Evolutionary conservation across 768 basidiomycete genomes (phyloP).

Genomic region (Trametes sanguinea): DNA sequence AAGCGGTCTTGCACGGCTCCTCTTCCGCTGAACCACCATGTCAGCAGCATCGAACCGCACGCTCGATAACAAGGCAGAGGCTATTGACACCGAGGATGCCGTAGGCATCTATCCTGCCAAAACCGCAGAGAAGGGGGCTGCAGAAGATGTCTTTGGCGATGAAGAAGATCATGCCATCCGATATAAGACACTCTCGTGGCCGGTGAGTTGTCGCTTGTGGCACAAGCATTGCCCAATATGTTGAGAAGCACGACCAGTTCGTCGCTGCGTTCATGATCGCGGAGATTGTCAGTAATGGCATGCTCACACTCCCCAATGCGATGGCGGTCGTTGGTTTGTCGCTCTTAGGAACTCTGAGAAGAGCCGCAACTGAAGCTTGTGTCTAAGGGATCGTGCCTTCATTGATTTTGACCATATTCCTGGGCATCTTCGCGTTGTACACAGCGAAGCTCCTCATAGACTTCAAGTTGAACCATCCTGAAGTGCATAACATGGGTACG

Average conservation of each 20-base stretch:
- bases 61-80: not conserved
- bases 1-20: not conserved
- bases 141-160: slow-evolving; percentile 47
- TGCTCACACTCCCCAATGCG: slow-evolving; percentile 53
- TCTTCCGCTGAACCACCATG: not conserved
- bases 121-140: not conserved
- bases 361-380: not conserved
- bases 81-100: not conserved
- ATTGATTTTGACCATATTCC: slow-evolving; percentile 53
- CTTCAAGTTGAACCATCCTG: slow-evolving; percentile 57
- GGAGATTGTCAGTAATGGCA: slow-evolving; percentile 58
- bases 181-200: slow-evolving; percentile 57
- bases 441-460: slow-evolving; percentile 56
- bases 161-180: slow-evolving; percentile 47
- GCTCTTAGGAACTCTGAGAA: not conserved
- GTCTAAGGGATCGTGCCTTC: slow-evolving; percentile 49
- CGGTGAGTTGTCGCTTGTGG: slow-evolving; percentile 32
- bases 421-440: slow-evolving; percentile 51
- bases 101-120: not conserved
- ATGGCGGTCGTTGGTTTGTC: slow-evolving; percentile 51
- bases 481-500: slow-evolving; percentile 55
- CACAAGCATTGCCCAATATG: not conserved
- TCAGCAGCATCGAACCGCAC: not conserved
- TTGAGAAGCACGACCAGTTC: slow-evolving; percentile 35
- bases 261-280: slow-evolving; percentile 56